Percentiles rank a stretch among this genome's conserved stretches.
Evolutionary conservation across 768 basidiomycete genomes (phyloP).

Genomic region (Amanita fuliginea): DNA sequence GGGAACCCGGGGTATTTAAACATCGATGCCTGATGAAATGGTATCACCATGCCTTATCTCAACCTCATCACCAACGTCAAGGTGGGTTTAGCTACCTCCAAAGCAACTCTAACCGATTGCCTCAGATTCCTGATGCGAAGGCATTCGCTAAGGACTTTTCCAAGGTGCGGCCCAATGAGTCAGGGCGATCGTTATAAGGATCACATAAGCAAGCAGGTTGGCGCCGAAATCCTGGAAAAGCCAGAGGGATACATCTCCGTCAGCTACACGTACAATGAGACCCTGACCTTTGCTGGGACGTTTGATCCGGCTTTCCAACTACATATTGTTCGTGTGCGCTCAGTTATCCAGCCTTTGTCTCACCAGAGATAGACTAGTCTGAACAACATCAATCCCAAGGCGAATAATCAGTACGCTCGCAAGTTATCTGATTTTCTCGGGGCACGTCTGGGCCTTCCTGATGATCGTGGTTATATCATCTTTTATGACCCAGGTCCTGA

Average conservation of each 20-base stretch:
- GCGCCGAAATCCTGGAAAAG: slow-evolving; percentile 41
- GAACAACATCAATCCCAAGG: slow-evolving; percentile 37
- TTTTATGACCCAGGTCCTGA: slow-evolving; percentile 44
- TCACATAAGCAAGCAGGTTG: slow-evolving; percentile 25
- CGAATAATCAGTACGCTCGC: slow-evolving; percentile 44
- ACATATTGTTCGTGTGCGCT: slow-evolving; percentile 33
- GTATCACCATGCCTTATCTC: slow-evolving; percentile 27
- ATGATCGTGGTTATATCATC: slow-evolving; percentile 48
- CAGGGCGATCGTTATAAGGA: neutral
- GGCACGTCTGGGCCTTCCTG: slow-evolving; percentile 36
- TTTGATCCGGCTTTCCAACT: slow-evolving; percentile 59
- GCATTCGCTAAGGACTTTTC: slow-evolving; percentile 42
- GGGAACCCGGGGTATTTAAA: too few relatives aligned
- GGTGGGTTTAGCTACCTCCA: slow-evolving; percentile 13
- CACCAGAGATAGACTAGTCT: slow-evolving; percentile 34
- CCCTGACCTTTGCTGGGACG: slow-evolving; percentile 47
- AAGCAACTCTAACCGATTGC: neutral
- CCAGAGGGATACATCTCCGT: slow-evolving; percentile 45
- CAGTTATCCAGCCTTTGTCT: neutral
- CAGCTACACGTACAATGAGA: slow-evolving; percentile 45
- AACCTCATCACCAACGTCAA: slow-evolving; percentile 33
- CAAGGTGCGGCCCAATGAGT: slow-evolving; percentile 25
- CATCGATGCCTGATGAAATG: too few relatives aligned
- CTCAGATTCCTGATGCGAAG: slow-evolving; percentile 26
- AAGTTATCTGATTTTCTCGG: slow-evolving; percentile 43